These are phyloP conservation scores for Bipolaris zeicola DNA, from an alignment of 2,329 filamentous ascomycete species.

Conservation along the genomic window DNA sequence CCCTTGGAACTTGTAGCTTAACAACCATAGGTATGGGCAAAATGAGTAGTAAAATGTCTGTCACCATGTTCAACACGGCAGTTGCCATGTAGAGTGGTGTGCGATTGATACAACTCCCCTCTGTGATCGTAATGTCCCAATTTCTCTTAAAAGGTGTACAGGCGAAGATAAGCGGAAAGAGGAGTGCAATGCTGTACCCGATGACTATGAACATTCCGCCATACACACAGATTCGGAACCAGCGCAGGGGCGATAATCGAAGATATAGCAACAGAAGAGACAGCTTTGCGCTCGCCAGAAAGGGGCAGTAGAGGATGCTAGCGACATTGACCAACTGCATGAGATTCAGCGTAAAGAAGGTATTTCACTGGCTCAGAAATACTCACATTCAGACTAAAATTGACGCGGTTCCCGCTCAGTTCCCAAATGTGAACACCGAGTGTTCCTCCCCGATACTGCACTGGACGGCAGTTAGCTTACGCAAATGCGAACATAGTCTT, in stretches of 20 bases:
- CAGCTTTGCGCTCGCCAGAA: slow-evolving; percentile 26
- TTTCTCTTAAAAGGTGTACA: slow-evolving; percentile 24
- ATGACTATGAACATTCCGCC: slow-evolving; percentile 29
- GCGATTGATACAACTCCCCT: slow-evolving; percentile 24
- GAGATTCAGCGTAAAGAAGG: slow-evolving; percentile 1
- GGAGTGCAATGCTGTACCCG: slow-evolving; percentile 23
- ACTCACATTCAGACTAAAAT: slow-evolving; percentile 18
- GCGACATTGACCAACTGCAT: slow-evolving; percentile 10
- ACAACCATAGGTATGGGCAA: slow-evolving; percentile 29
- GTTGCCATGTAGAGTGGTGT: slow-evolving; percentile 29
- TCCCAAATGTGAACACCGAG: slow-evolving; percentile 32
- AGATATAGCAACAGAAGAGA: slow-evolving; percentile 30
- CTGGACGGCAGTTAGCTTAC: slow-evolving; percentile 2
- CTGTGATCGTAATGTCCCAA: slow-evolving; percentile 24
- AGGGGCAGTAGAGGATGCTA: slow-evolving; percentile 21
- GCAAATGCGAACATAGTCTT: no score
- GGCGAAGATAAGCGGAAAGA: slow-evolving; percentile 30
- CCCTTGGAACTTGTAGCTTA: slow-evolving; percentile 21
- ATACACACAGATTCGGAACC: slow-evolving; percentile 20
- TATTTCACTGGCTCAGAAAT: background rate
- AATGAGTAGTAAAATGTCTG: slow-evolving; percentile 23
- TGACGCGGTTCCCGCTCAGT: slow-evolving; percentile 15
- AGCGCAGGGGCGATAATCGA: slow-evolving; percentile 15
- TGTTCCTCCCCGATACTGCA: slow-evolving; percentile 18
- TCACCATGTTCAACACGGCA: slow-evolving; percentile 27